Base-by-base conservation (phyloP, 2,329 filamentous ascomycete species). In the Shiraia bambusicola region DNA sequence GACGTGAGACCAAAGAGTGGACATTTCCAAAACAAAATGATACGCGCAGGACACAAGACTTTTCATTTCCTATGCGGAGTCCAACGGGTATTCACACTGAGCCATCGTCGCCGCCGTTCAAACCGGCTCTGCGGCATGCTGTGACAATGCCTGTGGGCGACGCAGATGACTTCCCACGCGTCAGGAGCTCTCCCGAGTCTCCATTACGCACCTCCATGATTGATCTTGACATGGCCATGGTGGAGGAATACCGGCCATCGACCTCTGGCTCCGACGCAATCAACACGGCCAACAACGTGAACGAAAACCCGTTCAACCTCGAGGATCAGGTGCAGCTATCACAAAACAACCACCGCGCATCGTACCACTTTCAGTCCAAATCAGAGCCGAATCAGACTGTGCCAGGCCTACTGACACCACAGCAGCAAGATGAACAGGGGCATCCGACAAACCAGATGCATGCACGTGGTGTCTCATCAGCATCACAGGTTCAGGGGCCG, bases 291-390 rank as follows among this genome's bases (percentile, higher is more conserved):
- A 57, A 55, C 33, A 70, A 66, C 14, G 67, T 69, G 28, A 71
- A 65, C 37, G 72, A 72, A 4, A 72, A 76, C 40, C 74, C 74
- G 1, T 77, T 77, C 50, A 74, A 76, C 51, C 67, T 76, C 6
- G 74, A 76, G 49, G 72, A 76, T 37, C 68, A 70, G 39, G 59
- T 70, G 7, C 59, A 67, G 24, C 56, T 69, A 9, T 66, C 66
- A 0, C 51, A 67, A 24, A 66, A 61, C 31, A 69, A 66, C 39
- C 64, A 69, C 33, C 66, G 68, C 22, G 59, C 62, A 15, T 69
- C 65, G 0, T 68, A 65, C 35, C 68, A 71, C 37, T 66, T 60
- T 38, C 69, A 70, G 36, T 69, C 66, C 10, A 67, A 70, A 37
- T 71, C 68, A 1, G 68, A 70, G 34, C 68, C 68, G 9, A 69